phyloP scores from a whole-genome alignment of 192 early-diverging fungal species.

The Coemansia sp. region DNA sequence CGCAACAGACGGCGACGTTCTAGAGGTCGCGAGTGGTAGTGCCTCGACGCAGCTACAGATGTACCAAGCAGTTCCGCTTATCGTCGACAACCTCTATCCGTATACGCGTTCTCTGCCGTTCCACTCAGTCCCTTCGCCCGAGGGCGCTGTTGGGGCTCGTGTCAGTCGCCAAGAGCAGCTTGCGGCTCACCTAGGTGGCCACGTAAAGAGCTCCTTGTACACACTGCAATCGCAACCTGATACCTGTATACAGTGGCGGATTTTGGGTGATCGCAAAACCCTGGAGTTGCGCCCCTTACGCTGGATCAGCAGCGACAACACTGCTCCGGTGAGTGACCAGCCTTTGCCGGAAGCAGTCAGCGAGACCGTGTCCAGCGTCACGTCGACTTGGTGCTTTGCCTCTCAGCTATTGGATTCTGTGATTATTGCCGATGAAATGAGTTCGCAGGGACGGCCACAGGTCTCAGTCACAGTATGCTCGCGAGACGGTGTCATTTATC shows the following conservation, averaged over 20 bases:
- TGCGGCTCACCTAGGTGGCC: conserved; percentile 30
- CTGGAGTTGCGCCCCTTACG: conserved; percentile 46
- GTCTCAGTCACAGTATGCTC: conserved; percentile 33
- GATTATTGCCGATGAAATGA: conserved; percentile 22
- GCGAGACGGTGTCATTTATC: conserved; percentile 30
- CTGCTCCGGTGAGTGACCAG: background rate
- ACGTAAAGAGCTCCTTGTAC: conserved; percentile 27
- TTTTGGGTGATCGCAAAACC: conserved; percentile 34
- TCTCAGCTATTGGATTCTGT: conserved; percentile 22
- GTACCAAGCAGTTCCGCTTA: conserved; percentile 35
- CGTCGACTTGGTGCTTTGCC: conserved; percentile 45
- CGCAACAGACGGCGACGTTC: background rate
- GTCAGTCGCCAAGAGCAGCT: conserved; percentile 22
- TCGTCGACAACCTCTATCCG: conserved; percentile 49
- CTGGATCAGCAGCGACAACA: conserved; percentile 25
- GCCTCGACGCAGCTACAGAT: conserved; percentile 30
- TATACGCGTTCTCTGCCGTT: conserved; percentile 23
- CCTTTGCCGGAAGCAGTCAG: background rate
- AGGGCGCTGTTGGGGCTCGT: background rate
- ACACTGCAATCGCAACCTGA: conserved; percentile 41
- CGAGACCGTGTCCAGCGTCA: conserved; percentile 13
- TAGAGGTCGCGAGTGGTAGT: background rate
- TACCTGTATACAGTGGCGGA: conserved; percentile 48
- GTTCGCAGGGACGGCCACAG: conserved; percentile 4
- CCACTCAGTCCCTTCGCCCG: conserved; percentile 35